Evolutionary conservation across 371 early-diverging fungal genomes (phyloP).

Genomic region (Capniomyces stellatus): DNA sequence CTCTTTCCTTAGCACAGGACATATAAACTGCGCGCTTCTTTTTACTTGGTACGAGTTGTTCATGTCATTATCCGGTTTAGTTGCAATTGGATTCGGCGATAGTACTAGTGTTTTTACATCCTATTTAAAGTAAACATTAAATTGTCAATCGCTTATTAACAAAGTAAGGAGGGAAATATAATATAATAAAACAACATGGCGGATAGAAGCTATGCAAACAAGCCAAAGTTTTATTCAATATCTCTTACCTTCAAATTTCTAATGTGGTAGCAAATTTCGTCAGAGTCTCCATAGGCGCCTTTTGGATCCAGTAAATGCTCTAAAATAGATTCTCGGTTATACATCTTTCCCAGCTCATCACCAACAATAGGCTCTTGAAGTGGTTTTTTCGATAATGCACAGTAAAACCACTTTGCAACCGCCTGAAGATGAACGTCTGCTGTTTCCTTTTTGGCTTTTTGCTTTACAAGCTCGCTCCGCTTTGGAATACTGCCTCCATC

Average conservation of each 20-base stretch:
- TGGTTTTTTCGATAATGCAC: slow-evolving; percentile 73
- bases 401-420: slow-evolving; percentile 53
- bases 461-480: slow-evolving; percentile 82
- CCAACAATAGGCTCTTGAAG: slow-evolving; percentile 64
- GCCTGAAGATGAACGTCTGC: slow-evolving; percentile 51
- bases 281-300: slow-evolving; percentile 60
- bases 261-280: slow-evolving; percentile 64
- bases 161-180: neutral
- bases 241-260: slow-evolving; percentile 31
- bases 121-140: too few species aligned
- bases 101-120: slow-evolving; percentile 61
- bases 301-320: slow-evolving; percentile 56
- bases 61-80: slow-evolving; percentile 16
- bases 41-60: slow-evolving; percentile 20
- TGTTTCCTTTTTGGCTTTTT: slow-evolving; percentile 53
- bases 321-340: slow-evolving; percentile 77
- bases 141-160: neutral
- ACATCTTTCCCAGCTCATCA: slow-evolving; percentile 69
- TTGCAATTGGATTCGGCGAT: slow-evolving; percentile 47
- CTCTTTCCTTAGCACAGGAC: slow-evolving; percentile 82
- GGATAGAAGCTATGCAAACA: too few species aligned
- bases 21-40: slow-evolving; percentile 42
- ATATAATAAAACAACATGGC: too few species aligned
- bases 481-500: slow-evolving; percentile 94
- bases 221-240: too few species aligned